phyloP scores from a whole-genome alignment of 805 yeast species.

The Starmerella roubikii region DNA sequence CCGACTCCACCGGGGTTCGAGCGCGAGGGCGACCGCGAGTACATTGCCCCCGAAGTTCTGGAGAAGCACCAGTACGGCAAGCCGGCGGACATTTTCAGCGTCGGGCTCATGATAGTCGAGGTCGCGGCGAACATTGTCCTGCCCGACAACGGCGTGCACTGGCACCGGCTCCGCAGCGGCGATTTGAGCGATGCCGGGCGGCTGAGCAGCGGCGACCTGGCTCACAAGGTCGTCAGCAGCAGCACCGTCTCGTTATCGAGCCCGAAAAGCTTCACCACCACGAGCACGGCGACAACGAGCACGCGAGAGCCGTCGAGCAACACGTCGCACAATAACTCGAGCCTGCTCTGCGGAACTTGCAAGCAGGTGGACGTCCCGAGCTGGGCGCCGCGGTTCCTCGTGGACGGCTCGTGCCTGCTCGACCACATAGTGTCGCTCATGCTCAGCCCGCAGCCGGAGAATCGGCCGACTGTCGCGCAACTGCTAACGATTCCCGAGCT shows the following conservation, averaged over 20 bases:
- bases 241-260: conserved; percentile 17
- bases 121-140: conserved; percentile 88
- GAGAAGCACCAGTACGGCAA: conserved; percentile 70
- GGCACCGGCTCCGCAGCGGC: conserved; percentile 93
- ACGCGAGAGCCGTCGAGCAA: neutral
- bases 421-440: conserved; percentile 76
- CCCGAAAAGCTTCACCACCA: neutral
- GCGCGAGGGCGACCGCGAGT: conserved; percentile 93
- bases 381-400: conserved; percentile 80
- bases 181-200: conserved; percentile 91
- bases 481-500: conserved; percentile 64
- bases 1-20: conserved; percentile 56
- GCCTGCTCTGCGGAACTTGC: neutral
- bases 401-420: conserved; percentile 54
- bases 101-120: conserved; percentile 86
- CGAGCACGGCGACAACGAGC: neutral
- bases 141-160: conserved; percentile 91
- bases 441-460: conserved; percentile 71
- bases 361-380: conserved; percentile 33
- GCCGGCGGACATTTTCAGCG: conserved; percentile 89
- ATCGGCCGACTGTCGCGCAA: conserved; percentile 66
- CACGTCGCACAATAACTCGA: neutral
- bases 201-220: conserved; percentile 49
- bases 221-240: neutral
- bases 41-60: conserved; percentile 93